Evolutionary conservation across 1,139 yeast species (phyloP).

Genomic region (Meyerozyma smithsonii): DNA sequence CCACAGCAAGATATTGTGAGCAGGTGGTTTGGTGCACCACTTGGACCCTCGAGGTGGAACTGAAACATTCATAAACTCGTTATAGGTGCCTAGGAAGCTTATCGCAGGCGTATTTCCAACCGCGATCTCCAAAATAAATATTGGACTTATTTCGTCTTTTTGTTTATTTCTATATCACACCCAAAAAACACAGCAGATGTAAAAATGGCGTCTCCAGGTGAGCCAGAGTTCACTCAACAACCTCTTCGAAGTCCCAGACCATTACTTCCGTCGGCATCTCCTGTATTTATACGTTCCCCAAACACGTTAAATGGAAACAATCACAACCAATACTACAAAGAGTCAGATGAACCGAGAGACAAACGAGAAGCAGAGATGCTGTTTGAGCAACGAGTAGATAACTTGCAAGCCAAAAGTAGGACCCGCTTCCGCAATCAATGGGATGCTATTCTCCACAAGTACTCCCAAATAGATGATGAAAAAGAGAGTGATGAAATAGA

Average conservation of each 20-base stretch:
- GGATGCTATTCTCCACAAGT: conserved; percentile 52
- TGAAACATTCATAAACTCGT: no score
- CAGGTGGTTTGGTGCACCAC: no score
- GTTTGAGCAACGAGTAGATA: background rate
- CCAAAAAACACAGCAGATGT: no score
- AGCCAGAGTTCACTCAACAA: background rate
- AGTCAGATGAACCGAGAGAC: background rate
- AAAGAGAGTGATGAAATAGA: conserved; percentile 66
- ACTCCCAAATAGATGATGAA: conserved; percentile 45
- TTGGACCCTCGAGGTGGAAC: no score
- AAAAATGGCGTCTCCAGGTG: background rate
- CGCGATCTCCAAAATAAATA: no score
- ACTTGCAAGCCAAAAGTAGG: conserved; percentile 19
- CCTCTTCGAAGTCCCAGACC: background rate
- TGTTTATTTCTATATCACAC: no score
- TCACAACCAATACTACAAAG: background rate
- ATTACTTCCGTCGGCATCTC: background rate
- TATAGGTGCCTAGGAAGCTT: no score
- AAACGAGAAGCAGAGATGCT: conserved; percentile 13
- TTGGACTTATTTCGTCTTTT: no score
- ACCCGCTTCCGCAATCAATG: conserved; percentile 40
- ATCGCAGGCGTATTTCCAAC: no score
- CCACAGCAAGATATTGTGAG: no score
- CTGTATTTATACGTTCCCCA: background rate
- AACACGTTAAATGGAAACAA: background rate